Evolutionary conservation across 1,139 yeast species (phyloP).

Genomic region (Tardiomyces depauwii): DNA sequence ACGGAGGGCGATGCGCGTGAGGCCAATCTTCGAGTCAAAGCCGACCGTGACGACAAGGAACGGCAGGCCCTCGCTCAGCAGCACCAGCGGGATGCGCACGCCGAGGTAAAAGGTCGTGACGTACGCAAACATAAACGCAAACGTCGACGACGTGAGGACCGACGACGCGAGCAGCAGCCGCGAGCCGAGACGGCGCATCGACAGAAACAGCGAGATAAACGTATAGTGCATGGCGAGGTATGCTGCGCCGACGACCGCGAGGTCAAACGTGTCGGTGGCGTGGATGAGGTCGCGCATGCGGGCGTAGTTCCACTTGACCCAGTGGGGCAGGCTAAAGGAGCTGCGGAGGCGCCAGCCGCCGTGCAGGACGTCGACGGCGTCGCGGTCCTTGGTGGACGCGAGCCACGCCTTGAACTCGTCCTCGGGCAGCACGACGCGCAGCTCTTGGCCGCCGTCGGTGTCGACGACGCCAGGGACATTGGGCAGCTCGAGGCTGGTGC

Average conservation of each 20-base stretch:
- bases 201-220: conserved; percentile 61
- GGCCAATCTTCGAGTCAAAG: conserved; percentile 73
- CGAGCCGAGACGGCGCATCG: conserved; percentile 74
- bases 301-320: conserved; percentile 35
- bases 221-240: conserved; percentile 89
- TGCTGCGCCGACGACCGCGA: conserved; percentile 68
- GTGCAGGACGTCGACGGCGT: conserved; percentile 31
- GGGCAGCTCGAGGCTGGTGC: conserved; percentile 4
- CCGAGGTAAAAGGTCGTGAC: conserved; percentile 41
- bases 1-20: conserved; percentile 52
- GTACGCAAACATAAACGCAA: conserved; percentile 79
- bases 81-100: conserved; percentile 53
- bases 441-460: conserved; percentile 28
- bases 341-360: conserved; percentile 53
- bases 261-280: conserved; percentile 83
- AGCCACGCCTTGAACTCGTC: conserved; percentile 25
- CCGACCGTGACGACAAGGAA: conserved; percentile 90
- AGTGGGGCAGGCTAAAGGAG: conserved; percentile 54
- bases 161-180: conserved; percentile 84
- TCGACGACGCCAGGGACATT: conserved; percentile 8
- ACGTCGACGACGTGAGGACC: conserved; percentile 67
- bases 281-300: conserved; percentile 44
- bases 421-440: conserved; percentile 34
- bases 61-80: conserved; percentile 86
- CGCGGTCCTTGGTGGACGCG: conserved; percentile 26